Percentiles rank a stretch among this genome's conserved stretches.
Conservation (phyloP, 805 yeast species). For the Candida dajiaensis region DNA sequence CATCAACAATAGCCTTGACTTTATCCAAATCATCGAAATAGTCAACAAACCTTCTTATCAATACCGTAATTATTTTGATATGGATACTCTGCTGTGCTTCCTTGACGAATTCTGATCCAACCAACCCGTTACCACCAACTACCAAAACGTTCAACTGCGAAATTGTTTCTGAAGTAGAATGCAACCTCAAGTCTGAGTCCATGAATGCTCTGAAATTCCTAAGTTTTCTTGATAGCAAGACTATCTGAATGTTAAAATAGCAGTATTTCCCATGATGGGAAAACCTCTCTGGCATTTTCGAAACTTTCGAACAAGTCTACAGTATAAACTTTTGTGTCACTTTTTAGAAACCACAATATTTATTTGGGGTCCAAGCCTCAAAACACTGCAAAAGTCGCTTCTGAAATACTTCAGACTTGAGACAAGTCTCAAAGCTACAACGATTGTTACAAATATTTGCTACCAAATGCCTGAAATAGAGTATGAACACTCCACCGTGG, state of each 20-base stretch:
- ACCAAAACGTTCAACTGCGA: constrained; percentile 7
- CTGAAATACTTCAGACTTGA: too few species aligned
- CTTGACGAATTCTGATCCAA: constrained; percentile 14
- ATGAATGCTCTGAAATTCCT: neutral
- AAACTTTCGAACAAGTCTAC: too few species aligned
- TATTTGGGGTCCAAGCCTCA: neutral
- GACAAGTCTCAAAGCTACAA: neutral
- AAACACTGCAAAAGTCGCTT: too few species aligned
- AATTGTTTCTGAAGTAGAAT: neutral
- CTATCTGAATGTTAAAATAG: too few species aligned
- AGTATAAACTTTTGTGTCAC: neutral
- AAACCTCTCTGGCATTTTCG: too few species aligned
- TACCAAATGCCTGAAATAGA: neutral
- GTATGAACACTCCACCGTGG: neutral
- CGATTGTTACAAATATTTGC: neutral
- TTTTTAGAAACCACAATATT: neutral
- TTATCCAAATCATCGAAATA: constrained; percentile 19
- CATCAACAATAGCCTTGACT: constrained; percentile 36
- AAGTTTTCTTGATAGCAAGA: neutral
- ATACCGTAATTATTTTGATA: constrained; percentile 7
- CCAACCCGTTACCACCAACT: constrained; percentile 19
- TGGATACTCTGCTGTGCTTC: constrained; percentile 9
- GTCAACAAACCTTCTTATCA: constrained; percentile 5
- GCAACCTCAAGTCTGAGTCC: neutral
- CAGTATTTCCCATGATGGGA: too few species aligned